Evolutionary conservation across 2,329 filamentous ascomycete species (phyloP).

Genomic region (Annulohypoxylon truncatum): DNA sequence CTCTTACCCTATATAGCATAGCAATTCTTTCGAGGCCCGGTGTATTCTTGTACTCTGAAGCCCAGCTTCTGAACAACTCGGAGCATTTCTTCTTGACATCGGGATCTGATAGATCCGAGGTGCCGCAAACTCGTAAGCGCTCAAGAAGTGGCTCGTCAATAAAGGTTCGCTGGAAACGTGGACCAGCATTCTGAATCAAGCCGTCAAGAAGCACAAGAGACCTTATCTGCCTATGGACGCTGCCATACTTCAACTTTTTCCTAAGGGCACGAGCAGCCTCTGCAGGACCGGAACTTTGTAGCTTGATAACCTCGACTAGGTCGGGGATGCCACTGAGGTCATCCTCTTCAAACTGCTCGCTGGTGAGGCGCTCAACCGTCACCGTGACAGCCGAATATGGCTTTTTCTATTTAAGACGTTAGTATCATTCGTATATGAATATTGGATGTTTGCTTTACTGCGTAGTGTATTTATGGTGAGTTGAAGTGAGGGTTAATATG

Average conservation of each 20-base stretch:
- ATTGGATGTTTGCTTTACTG: background rate
- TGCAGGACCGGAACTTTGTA: constrained; percentile 85
- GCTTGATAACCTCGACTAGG: constrained; percentile 90
- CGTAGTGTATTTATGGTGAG: background rate
- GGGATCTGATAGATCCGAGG: constrained; percentile 84
- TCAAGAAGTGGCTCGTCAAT: constrained; percentile 93
- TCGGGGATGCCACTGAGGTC: constrained; percentile 93
- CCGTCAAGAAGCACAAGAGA: constrained; percentile 91
- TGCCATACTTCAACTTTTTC: constrained; percentile 99
- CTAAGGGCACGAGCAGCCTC: constrained; percentile 92
- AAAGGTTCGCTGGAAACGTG: constrained; percentile 86
- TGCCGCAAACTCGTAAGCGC: constrained; percentile 86
- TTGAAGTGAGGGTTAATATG: background rate
- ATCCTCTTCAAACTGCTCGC: constrained; percentile 89
- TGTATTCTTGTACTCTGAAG: constrained; percentile 80
- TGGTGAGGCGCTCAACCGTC: constrained; percentile 88
- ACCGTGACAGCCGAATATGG: constrained; percentile 95
- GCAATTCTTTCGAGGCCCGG: constrained; percentile 84
- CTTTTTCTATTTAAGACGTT: constrained; percentile 68
- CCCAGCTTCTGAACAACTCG: constrained; percentile 88
- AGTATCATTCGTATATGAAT: constrained; percentile 12
- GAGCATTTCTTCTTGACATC: constrained; percentile 91
- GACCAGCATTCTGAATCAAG: constrained; percentile 92
- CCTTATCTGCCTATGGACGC: constrained; percentile 89
- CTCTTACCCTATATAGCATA: constrained; percentile 74